Base-by-base conservation (phyloP, 257 asterid species). In the Solanum megistacrolobum region DNA sequence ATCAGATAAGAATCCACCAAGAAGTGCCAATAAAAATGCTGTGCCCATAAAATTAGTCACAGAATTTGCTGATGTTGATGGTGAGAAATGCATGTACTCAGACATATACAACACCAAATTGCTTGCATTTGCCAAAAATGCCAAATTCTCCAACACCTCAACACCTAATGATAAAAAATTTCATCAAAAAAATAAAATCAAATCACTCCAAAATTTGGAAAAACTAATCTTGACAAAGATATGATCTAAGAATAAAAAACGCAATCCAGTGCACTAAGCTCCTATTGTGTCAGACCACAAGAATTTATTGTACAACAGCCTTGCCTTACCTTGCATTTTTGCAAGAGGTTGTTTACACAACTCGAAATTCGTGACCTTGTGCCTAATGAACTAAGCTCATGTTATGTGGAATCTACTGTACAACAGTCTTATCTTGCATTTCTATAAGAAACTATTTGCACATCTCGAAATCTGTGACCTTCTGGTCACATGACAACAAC, bases 21-120 rank as follows among this genome's bases (percentile, higher is more conserved):
- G 94, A 2, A 97, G 94, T 2, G 99, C 98, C 9, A 96, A 92
- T 9, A 95, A 93, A 69, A 96, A 96, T 32, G 99, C 98, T 2
- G 98, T 96, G 36, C 99, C 99, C 99, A 96, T 96, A 82, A 94
- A 96, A 92, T 94, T 94, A 0, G 99, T 97, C 62, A 96, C 98
- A 68, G 98, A 86, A 90, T 93, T 95, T 6, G 99, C 96, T 1
- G 99, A 94, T 46, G 86, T 93, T 52, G 97, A 88, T 72, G 97
- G 96, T 35, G 98, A 88, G 5, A 95, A 93, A 87, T 95, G 97
- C 99, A 97, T 97, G 94, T 93, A 92, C 11, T 92, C 84, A 79
- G 90, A 20, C 6, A 97, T 90, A 87, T 97, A 97, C 89, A 88
- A 32, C 85, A 97, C 99, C 94, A 97, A 73, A 86, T 97, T 97